Conservation (phyloP, 2,329 filamentous ascomycete genomes). For the Pseudocercospora macadamiae region DNA sequence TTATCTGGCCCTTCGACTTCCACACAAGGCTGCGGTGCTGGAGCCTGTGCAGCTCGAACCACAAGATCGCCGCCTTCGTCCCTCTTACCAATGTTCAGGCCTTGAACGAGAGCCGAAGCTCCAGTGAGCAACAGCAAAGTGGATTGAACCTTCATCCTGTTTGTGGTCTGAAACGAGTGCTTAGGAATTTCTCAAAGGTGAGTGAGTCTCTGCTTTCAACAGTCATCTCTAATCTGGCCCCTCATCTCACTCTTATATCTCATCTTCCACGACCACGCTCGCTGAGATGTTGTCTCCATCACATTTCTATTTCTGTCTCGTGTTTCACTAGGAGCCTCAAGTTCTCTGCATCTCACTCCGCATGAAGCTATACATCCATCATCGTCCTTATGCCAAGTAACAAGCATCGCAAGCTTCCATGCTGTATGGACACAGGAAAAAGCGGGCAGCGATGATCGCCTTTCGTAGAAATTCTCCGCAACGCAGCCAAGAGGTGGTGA, state of each 20-base stretch:
- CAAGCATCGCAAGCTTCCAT: not conserved
- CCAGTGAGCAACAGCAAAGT: conserved; percentile 14
- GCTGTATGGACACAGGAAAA: not conserved
- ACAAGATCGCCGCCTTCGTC: conserved; percentile 4
- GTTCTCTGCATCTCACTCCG: conserved; percentile 3
- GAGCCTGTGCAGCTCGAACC: not conserved
- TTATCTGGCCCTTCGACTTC: conserved; percentile 2
- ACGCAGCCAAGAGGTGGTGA: not conserved
- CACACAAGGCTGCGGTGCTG: not conserved
- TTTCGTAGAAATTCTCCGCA: too few species aligned
- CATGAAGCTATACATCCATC: not conserved
- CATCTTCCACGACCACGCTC: not conserved
- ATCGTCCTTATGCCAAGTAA: not conserved
- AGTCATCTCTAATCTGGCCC: not conserved
- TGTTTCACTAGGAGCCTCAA: conserved; percentile 4
- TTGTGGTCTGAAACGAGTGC: not conserved
- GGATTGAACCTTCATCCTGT: conserved; percentile 14
- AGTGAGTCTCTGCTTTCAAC: not conserved
- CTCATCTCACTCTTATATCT: not conserved
- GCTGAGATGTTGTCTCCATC: too few species aligned
- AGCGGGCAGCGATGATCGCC: not conserved
- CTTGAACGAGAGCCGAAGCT: conserved; percentile 11
- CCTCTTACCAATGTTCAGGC: conserved; percentile 13
- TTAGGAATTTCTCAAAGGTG: not conserved
- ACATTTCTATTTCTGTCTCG: conserved; percentile 6